Base-by-base conservation (phyloP, 176 grass and related monocot species). In the Tillandsia leiboldiana region DNA sequence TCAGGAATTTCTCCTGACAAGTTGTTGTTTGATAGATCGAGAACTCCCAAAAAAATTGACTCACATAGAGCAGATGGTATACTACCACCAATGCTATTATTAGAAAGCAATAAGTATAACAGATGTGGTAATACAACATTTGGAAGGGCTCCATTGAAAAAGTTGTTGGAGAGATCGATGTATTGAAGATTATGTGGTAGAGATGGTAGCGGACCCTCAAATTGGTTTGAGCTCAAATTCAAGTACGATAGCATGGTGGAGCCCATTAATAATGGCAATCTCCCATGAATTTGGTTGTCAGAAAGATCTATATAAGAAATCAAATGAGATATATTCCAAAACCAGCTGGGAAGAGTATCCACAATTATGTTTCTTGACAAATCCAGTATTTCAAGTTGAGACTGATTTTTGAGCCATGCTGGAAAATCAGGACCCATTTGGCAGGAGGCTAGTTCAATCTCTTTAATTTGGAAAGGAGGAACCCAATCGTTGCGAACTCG, bases 401-500 rank as follows among this genome's bases (percentile, higher is more conserved):
- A 14, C 10, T 69, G 69, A 18, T 20, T 59, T 79, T 26, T 78
- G 11, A 84, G 24, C 82, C 82, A 84, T 11, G 20, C 10, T 0
- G 82, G 82, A 58, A 84, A 84, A 2, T 64, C 23, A 12, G 75
- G 76, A 11, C 82, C 76, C 22, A 75, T 22, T 42, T 11, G 15
- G 2, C 76, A 79, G 48, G 54, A 78, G 0, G 9, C 11, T 24
- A 84, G 20, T 2, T 0, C 0, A 68, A 50, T 66, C 0, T 7
- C 0, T 9, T 3, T 3, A 1, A 83, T 33, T 63, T 51, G 51
- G 56, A 78, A 69, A 1, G 68, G 70, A 52, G 75, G 70, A 42
- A 42, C 33, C 33, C 14, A 54, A 12, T 15, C 12, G 0, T 54
- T 2, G 4, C 52, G 12, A 54, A 54, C 52, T 15, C 52, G 14